Evolutionary conservation across 257 asterid genomes (phyloP).

Genomic region (Rubia yunnanensis): DNA sequence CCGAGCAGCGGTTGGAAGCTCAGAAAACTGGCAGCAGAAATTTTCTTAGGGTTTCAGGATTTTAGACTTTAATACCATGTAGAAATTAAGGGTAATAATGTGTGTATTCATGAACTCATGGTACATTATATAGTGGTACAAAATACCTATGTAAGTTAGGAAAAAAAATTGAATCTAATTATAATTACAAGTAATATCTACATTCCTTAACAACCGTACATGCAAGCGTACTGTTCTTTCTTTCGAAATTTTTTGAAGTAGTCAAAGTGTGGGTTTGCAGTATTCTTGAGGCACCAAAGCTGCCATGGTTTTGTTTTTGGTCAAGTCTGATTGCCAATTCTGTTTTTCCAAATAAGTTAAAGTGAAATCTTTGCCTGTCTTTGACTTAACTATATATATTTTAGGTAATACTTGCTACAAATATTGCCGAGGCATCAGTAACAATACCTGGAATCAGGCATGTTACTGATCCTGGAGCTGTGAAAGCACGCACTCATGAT

Average conservation of each 20-base stretch:
- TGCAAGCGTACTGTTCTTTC: neutral
- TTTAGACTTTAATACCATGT: no score
- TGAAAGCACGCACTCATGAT: slow-evolving; percentile 83
- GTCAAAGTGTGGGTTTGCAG: neutral
- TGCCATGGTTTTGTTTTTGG: neutral
- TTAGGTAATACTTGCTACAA: slow-evolving; percentile 88
- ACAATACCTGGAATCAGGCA: slow-evolving; percentile 98
- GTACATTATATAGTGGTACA: no score
- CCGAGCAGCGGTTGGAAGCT: no score
- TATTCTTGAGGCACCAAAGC: neutral
- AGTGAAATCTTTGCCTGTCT: neutral
- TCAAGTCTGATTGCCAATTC: neutral
- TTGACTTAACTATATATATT: slow-evolving; percentile 13
- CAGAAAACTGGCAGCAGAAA: no score
- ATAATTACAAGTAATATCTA: no score
- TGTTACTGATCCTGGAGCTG: slow-evolving; percentile 96
- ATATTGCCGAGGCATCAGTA: slow-evolving; percentile 97
- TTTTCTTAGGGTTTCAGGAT: no score
- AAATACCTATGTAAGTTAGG: no score
- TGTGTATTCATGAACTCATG: no score
- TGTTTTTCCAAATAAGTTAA: neutral
- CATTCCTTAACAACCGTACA: no score
- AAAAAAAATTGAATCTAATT: no score
- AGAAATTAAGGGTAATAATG: no score
- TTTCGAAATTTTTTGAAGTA: neutral